Evolutionary conservation across 2,329 filamentous ascomycete genomes (phyloP).

Genomic region (Capronia americana): DNA sequence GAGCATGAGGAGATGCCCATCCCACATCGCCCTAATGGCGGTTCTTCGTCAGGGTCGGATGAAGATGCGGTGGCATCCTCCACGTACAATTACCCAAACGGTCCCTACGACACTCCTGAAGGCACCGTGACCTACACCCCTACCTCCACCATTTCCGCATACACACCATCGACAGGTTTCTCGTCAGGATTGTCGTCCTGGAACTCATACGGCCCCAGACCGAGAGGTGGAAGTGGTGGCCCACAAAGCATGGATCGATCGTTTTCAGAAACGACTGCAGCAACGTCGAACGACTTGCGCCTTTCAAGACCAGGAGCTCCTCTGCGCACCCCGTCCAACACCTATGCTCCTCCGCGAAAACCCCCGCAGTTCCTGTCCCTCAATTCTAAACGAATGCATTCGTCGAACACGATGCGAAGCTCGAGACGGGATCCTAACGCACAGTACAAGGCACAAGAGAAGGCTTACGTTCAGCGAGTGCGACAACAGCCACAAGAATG

Average conservation of each 20-base stretch:
- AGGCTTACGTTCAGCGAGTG: conserved; percentile 91
- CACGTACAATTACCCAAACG: conserved; percentile 45
- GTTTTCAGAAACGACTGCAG: conserved; percentile 30
- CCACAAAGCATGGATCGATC: conserved; percentile 46
- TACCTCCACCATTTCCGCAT: conserved; percentile 40
- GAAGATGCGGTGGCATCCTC: conserved; percentile 48
- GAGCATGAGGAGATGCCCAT: conserved; percentile 51
- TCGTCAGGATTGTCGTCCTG: conserved; percentile 45
- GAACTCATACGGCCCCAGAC: conserved; percentile 49
- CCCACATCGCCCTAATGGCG: conserved; percentile 49
- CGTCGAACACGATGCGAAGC: conserved; percentile 61
- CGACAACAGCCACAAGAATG: conserved; percentile 81
- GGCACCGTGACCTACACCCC: conserved; percentile 44
- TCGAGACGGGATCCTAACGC: conserved; percentile 70
- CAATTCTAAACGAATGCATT: conserved; percentile 60
- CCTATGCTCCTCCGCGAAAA: conserved; percentile 71
- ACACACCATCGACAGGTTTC: conserved; percentile 43
- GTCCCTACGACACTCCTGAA: conserved; percentile 43
- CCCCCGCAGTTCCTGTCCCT: conserved; percentile 57
- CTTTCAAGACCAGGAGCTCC: conserved; percentile 72
- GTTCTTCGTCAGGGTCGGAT: conserved; percentile 48
- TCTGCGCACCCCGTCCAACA: conserved; percentile 76
- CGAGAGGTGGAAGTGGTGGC: conserved; percentile 52
- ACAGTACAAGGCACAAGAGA: conserved; percentile 83
- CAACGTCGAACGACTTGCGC: conserved; percentile 48